phyloP scores from a whole-genome alignment of 2,329 filamentous ascomycete genomes.

The Aspergillus sp. region DNA sequence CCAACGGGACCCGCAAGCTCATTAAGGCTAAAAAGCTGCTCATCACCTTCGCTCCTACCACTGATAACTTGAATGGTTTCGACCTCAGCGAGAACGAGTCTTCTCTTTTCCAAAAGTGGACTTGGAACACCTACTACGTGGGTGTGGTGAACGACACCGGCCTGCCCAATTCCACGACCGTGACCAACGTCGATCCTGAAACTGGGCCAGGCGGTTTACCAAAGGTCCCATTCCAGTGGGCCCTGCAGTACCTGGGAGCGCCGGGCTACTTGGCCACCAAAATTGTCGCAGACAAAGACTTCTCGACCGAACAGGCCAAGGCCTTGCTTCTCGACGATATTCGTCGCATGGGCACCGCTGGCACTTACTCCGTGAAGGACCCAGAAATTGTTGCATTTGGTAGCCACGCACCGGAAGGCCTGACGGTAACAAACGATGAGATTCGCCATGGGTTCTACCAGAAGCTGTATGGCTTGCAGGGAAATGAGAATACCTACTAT shows the following conservation, averaged over 20 bases:
- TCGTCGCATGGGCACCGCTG: constrained; percentile 6
- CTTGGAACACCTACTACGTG: constrained; percentile 33
- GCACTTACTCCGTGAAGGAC: constrained; percentile 4
- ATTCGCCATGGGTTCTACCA: constrained; percentile 37
- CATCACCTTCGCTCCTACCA: constrained; percentile 35
- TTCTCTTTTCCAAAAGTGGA: constrained; percentile 31
- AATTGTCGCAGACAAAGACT: constrained; percentile 5
- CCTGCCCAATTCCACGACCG: constrained; percentile 20
- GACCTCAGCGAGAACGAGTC: constrained; percentile 30
- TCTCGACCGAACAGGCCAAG: constrained; percentile 17
- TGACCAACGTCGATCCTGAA: constrained; percentile 17
- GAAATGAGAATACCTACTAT: constrained; percentile 38
- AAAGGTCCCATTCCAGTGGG: constrained; percentile 5
- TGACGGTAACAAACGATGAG: constrained; percentile 24
- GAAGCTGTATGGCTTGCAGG: constrained; percentile 37
- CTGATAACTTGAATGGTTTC: constrained; percentile 29
- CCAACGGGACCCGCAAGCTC: constrained; percentile 18
- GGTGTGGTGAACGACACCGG: constrained; percentile 33
- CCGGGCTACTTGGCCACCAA: constrained; percentile 7
- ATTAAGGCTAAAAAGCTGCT: constrained; percentile 37
- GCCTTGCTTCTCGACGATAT: constrained; percentile 9
- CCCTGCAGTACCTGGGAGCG: constrained; percentile 7
- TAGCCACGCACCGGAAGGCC: constrained; percentile 32
- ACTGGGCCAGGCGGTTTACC: constrained; percentile 21
- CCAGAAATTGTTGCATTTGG: constrained; percentile 29